Percentiles rank a stretch among this genome's conserved stretches.
Conservation (phyloP, 768 basidiomycete species). For the Tricholoma sp. region DNA sequence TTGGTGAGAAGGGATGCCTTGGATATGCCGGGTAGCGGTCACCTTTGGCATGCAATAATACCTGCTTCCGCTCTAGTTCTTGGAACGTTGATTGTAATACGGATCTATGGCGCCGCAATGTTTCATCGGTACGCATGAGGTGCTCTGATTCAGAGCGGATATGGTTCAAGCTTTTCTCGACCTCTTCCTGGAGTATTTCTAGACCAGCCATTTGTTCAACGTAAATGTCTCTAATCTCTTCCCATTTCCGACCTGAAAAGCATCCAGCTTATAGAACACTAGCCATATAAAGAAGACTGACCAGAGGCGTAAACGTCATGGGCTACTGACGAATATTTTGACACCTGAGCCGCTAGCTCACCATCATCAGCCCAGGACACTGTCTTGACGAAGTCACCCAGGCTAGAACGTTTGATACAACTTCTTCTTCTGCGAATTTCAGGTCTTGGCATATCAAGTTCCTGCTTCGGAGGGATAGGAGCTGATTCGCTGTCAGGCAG, state of each 20-base stretch:
- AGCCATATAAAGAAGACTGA: constrained; percentile 11
- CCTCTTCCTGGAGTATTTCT: constrained; percentile 50
- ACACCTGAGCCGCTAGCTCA: constrained; percentile 53
- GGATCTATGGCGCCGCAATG: constrained; percentile 34
- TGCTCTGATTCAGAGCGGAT: constrained; percentile 41
- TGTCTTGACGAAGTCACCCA: constrained; percentile 55
- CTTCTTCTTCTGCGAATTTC: constrained; percentile 49
- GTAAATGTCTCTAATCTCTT: constrained; percentile 50
- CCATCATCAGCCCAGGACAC: constrained; percentile 75
- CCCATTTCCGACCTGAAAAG: constrained; percentile 53
- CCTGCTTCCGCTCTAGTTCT: constrained; percentile 38
- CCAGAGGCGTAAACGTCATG: constrained; percentile 35
- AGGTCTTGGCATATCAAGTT: constrained; percentile 13
- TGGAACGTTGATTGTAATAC: constrained; percentile 34
- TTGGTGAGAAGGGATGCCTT: not conserved
- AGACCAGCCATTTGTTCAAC: constrained; percentile 59
- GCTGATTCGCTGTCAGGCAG: not conserved
- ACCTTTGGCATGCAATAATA: constrained; percentile 40
- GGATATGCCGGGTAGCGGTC: not conserved
- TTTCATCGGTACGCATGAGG: constrained; percentile 36
- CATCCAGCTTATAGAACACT: not conserved
- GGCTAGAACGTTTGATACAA: constrained; percentile 55
- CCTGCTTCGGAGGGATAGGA: not conserved
- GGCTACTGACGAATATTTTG: constrained; percentile 38
- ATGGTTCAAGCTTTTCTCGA: constrained; percentile 38